Percentiles rank a stretch among this genome's conserved stretches.
Conservation (phyloP, 2,329 filamentous ascomycete genomes). For the Volutella citrinella region DNA sequence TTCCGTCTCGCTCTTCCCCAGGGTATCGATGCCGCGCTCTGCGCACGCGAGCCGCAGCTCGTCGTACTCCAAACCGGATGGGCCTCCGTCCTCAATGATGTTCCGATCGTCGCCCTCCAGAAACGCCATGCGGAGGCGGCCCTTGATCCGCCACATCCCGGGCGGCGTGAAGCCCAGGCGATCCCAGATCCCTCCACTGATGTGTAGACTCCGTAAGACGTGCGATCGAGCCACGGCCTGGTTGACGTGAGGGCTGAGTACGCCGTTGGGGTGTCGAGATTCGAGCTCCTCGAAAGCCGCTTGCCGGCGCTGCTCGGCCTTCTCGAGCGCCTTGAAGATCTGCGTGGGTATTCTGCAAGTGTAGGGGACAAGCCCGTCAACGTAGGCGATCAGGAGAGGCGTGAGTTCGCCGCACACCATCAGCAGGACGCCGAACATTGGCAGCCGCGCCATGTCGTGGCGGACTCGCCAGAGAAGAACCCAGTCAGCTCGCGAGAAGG, state of each 20-base stretch:
- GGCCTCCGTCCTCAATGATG: constrained; percentile 61
- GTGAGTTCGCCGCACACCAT: constrained; percentile 83
- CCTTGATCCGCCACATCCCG: constrained; percentile 50
- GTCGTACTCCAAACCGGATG: constrained; percentile 50
- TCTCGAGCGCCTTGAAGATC: constrained; percentile 54
- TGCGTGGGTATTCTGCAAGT: constrained; percentile 83
- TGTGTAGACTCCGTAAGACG: constrained; percentile 40
- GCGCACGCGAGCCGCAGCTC: constrained; percentile 70
- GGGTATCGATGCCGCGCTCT: constrained; percentile 62
- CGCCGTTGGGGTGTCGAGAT: constrained; percentile 31
- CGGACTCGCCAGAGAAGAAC: constrained; percentile 66
- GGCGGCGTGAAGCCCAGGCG: constrained; percentile 45
- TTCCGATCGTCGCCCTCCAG: constrained; percentile 69
- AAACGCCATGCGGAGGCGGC: constrained; percentile 57
- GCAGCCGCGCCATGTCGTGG: constrained; percentile 74
- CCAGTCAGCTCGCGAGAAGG: constrained; percentile 62
- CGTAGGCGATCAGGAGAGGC: constrained; percentile 70
- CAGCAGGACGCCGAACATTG: constrained; percentile 73
- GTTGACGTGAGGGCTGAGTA: constrained; percentile 31
- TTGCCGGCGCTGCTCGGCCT: constrained; percentile 50
- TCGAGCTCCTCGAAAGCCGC: constrained; percentile 45
- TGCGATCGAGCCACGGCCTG: constrained; percentile 31
- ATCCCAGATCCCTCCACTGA: constrained; percentile 50
- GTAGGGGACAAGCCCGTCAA: constrained; percentile 70
- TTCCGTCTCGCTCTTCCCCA: constrained; percentile 55